phyloP scores from a whole-genome alignment of 306 rosid species.

The Cercis canadensis region DNA sequence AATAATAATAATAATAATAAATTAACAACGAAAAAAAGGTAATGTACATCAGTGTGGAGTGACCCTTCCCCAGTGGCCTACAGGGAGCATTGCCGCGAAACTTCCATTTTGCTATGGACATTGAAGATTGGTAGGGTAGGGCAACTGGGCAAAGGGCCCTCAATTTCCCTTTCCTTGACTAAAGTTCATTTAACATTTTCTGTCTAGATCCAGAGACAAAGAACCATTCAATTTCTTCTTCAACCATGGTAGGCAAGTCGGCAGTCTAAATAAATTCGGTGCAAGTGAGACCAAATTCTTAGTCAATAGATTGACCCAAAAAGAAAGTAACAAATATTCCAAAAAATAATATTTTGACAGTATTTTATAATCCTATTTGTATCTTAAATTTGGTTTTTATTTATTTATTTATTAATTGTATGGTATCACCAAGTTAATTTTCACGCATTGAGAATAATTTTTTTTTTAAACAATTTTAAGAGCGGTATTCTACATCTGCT shows the following conservation, averaged over 20 bases:
- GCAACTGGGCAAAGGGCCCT: neutral
- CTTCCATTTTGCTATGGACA: neutral
- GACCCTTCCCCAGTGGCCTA: neutral
- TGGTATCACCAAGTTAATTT: too few relatives aligned
- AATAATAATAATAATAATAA: too few relatives aligned
- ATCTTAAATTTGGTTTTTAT: too few relatives aligned
- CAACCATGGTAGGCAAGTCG: conserved; percentile 36
- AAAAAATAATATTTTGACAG: neutral
- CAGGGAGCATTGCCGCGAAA: neutral
- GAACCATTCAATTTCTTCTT: conserved; percentile 28
- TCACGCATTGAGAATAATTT: too few relatives aligned
- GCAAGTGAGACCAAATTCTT: conserved; percentile 33
- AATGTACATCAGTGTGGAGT: too few relatives aligned
- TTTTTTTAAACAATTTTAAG: too few relatives aligned
- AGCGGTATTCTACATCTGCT: too few relatives aligned
- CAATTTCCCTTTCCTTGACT: neutral
- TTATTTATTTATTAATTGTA: too few relatives aligned
- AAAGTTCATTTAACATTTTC: neutral
- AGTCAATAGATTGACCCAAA: conserved; percentile 30
- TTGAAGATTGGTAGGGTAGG: neutral
- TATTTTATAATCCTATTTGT: too few relatives aligned
- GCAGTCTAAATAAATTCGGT: conserved; percentile 25
- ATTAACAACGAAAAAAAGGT: too few relatives aligned
- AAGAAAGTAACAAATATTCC: conserved; percentile 22
- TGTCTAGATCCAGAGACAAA: neutral